Percentiles rank a stretch among this genome's conserved stretches.
Conservation (phyloP, 1,139 yeast species). For the Barnettozyma hawaiiensis region DNA sequence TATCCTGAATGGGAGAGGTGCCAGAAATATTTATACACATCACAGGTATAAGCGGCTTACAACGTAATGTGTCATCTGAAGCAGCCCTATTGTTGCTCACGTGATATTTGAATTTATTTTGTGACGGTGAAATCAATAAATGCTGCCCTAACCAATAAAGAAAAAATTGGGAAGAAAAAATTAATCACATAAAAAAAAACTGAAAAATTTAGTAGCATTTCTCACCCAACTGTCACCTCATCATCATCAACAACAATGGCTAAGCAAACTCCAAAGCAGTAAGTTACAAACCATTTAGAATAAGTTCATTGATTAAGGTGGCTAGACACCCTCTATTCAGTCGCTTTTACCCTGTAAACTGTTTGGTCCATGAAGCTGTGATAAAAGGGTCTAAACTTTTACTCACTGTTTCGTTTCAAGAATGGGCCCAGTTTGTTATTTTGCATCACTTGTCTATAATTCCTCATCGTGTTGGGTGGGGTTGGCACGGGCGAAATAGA, state of each 20-base stretch:
- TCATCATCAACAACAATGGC: constrained; percentile 21
- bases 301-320: constrained; percentile 7
- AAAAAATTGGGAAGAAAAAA: neutral
- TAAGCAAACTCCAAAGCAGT: constrained; percentile 30
- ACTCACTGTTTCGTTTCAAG: constrained; percentile 13
- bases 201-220: constrained; percentile 1
- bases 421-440: neutral
- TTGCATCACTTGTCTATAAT: no score
- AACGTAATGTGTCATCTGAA: neutral
- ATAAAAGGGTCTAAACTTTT: constrained; percentile 23
- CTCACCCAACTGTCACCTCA: neutral
- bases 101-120: constrained; percentile 35
- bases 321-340: neutral
- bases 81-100: neutral
- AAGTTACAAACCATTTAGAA: constrained; percentile 15
- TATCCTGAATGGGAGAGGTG: no score
- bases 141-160: neutral
- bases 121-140: constrained; percentile 25
- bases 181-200: neutral
- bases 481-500: constrained; percentile 21
- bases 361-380: constrained; percentile 11
- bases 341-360: neutral
- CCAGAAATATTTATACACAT: no score
- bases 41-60: no score
- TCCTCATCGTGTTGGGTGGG: no score